Conservation (phyloP, 352 stramenopile species). For the Globisporangium okanoganense region DNA sequence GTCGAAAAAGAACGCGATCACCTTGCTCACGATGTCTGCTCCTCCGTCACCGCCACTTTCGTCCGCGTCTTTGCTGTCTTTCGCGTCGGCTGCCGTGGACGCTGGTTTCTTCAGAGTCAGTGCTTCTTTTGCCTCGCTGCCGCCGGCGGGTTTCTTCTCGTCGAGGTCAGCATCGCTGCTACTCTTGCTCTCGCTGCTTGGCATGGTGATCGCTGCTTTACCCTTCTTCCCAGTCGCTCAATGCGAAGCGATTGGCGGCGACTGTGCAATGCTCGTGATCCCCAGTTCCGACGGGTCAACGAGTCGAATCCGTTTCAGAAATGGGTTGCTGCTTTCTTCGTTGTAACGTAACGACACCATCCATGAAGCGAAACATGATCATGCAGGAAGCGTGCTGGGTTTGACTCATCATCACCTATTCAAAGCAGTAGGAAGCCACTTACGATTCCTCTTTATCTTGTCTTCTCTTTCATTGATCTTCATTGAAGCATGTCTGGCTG, state of each 20-base stretch:
- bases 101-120: neutral
- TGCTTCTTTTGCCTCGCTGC: slow-evolving; percentile 5
- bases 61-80: slow-evolving; percentile 22
- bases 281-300: neutral
- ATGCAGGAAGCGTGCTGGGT: neutral
- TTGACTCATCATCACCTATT: slow-evolving; percentile 1
- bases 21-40: slow-evolving; percentile 45
- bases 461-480: neutral
- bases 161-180: slow-evolving; percentile 20
- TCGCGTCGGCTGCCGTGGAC: slow-evolving; percentile 22
- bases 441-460: slow-evolving; percentile 1
- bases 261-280: neutral
- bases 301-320: neutral
- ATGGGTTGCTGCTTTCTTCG: neutral
- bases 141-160: slow-evolving; percentile 1
- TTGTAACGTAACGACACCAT: neutral
- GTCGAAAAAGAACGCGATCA: slow-evolving; percentile 79
- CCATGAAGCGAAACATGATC: neutral
- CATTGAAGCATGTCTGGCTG: neutral
- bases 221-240: neutral
- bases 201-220: slow-evolving; percentile 16
- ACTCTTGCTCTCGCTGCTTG: slow-evolving; percentile 31
- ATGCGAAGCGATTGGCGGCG: neutral
- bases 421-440: neutral
- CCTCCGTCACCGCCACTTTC: slow-evolving; percentile 12